A percentile compares a stretch with the other conserved stretches of the same genome.
These are phyloP conservation scores for Anisodus tanguticus DNA, from an alignment of 257 asterid species.

Conservation along the genomic window DNA sequence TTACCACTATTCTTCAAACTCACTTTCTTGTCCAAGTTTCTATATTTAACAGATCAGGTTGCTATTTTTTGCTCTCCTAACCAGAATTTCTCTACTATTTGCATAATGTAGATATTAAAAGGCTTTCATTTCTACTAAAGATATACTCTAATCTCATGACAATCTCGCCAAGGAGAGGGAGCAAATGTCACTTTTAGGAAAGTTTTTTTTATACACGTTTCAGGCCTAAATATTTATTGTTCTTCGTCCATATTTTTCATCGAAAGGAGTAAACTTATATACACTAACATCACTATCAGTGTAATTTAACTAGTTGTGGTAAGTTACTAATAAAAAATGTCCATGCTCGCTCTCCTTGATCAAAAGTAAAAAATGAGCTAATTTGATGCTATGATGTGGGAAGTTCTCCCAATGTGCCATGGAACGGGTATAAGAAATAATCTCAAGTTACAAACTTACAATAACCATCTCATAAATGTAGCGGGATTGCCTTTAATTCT, in stretches of 20 bases:
- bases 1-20: neutral
- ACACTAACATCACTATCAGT: neutral
- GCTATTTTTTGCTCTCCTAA: neutral
- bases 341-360: neutral
- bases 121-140: neutral
- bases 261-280: neutral
- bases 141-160: neutral
- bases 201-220: neutral
- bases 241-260: neutral
- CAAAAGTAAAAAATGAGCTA: neutral
- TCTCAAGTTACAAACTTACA: neutral
- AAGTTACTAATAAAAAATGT: neutral
- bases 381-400: neutral
- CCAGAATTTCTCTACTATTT: neutral
- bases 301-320: no score
- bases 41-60: neutral
- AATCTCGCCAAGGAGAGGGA: neutral
- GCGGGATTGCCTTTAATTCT: neutral
- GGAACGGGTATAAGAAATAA: neutral
- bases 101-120: neutral
- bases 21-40: neutral
- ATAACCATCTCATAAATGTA: neutral
- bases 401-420: neutral
- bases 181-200: neutral
- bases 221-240: neutral